Conservation (phyloP, 441 rosid species). For the Pelargonium myrrhifolium region DNA sequence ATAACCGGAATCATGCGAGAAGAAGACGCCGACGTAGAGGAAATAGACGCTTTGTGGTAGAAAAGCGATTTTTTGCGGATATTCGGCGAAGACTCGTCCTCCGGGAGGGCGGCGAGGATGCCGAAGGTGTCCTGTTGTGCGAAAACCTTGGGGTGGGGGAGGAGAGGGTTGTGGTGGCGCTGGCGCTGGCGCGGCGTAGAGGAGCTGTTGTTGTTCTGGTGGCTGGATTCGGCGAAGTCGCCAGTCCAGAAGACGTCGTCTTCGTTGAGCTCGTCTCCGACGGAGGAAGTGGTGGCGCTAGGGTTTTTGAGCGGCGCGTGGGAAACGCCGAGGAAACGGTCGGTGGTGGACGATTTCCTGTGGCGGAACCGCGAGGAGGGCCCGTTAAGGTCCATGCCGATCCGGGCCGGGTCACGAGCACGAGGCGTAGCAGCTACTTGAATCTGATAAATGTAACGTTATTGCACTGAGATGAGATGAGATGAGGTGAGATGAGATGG, state of each 20-base stretch:
- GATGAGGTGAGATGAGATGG: too few relatives aligned
- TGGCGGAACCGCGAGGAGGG: constrained; percentile 28
- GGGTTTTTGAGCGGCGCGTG: constrained; percentile 12
- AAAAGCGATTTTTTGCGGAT: constrained; percentile 28
- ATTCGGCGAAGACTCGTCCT: constrained; percentile 23
- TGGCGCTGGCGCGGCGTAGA: constrained; percentile 10
- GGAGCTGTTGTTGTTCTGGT: constrained; percentile 11
- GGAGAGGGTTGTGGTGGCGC: constrained; percentile 23
- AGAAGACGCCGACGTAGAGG: constrained; percentile 40
- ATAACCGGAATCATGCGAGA: constrained; percentile 49
- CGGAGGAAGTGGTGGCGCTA: constrained; percentile 16
- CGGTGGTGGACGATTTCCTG: constrained; percentile 25
- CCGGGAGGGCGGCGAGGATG: constrained; percentile 63
- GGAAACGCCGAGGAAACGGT: constrained; percentile 32
- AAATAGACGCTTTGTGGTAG: constrained; percentile 49
- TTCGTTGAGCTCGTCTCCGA: constrained; percentile 39
- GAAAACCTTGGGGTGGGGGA: constrained; percentile 27
- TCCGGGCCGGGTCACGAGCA: too few relatives aligned
- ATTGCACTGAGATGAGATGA: too few relatives aligned
- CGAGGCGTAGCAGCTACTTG: too few relatives aligned
- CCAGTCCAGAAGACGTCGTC: constrained; percentile 45
- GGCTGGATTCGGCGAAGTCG: constrained; percentile 26
- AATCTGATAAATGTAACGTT: too few relatives aligned
- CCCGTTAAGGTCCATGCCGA: constrained; percentile 31
- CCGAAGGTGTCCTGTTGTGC: constrained; percentile 44